These are phyloP conservation scores for Wickerhamiella shivajii DNA, from an alignment of 805 yeast genomes.

Conservation along the genomic window DNA sequence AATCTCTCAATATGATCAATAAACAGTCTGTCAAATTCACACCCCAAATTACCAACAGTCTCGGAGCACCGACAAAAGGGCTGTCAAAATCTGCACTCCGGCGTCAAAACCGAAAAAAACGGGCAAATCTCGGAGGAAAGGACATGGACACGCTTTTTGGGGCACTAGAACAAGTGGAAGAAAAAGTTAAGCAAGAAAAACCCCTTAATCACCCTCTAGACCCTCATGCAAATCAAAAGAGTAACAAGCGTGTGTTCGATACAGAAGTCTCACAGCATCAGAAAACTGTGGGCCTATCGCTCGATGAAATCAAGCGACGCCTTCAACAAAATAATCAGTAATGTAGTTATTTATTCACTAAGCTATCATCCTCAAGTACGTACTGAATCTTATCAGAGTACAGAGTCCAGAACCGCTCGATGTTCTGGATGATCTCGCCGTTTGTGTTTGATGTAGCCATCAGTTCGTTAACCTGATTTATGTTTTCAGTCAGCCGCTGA, in stretches of 20 bases:
- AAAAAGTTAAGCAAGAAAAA: conserved; percentile 4
- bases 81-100: conserved; percentile 16
- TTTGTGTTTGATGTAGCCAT: too few relatives aligned
- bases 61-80: conserved; percentile 11
- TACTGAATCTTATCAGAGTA: too few relatives aligned
- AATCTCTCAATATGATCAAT: conserved; percentile 15
- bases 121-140: conserved; percentile 17
- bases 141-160: conserved; percentile 15
- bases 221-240: conserved; percentile 9
- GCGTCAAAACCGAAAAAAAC: conserved; percentile 15
- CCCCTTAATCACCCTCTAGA: conserved; percentile 9
- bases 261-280: conserved; percentile 3
- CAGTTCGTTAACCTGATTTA: too few relatives aligned
- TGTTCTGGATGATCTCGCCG: too few relatives aligned
- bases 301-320: conserved; percentile 1
- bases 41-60: conserved; percentile 15
- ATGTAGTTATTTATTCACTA: too few relatives aligned
- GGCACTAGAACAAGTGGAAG: conserved; percentile 12
- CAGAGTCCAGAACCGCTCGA: too few relatives aligned
- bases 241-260: conserved; percentile 5
- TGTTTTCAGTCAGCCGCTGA: too few relatives aligned
- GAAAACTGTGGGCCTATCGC: conserved; percentile 7
- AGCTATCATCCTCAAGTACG: too few relatives aligned
- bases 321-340: too few relatives aligned
- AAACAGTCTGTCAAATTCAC: conserved; percentile 8